Evolutionary conservation across 306 rosid genomes (phyloP).

Genomic region (Castanopsis chinensis): DNA sequence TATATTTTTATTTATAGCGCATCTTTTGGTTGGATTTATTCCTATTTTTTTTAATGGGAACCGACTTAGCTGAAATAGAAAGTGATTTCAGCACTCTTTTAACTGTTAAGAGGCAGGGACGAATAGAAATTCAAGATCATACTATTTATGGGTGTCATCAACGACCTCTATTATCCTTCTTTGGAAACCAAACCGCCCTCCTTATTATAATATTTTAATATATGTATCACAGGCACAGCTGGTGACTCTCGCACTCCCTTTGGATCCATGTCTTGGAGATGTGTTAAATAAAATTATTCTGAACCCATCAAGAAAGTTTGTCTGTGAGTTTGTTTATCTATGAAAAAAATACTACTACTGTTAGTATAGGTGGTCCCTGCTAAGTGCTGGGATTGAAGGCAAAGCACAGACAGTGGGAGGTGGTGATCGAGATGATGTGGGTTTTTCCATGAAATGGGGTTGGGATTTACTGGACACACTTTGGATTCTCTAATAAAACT

Average conservation of each 20-base stretch:
- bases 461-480: slow-evolving; percentile 18
- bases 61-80: slow-evolving; percentile 17
- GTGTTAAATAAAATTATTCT: not conserved
- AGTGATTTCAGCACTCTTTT: not conserved
- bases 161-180: slow-evolving; percentile 15
- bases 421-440: slow-evolving; percentile 38
- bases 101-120: not conserved
- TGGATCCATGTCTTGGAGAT: slow-evolving; percentile 15
- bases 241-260: not conserved
- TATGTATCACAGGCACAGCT: not conserved
- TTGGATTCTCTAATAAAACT: slow-evolving; percentile 21
- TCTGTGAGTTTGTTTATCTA: not conserved
- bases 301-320: slow-evolving; percentile 10
- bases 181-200: slow-evolving; percentile 28
- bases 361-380: not conserved
- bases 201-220: not conserved
- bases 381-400: slow-evolving; percentile 25
- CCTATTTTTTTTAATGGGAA: slow-evolving; percentile 1
- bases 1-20: not conserved
- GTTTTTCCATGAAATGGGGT: slow-evolving; percentile 31
- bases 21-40: not conserved
- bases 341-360: not conserved
- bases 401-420: slow-evolving; percentile 25
- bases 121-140: slow-evolving; percentile 4
- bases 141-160: slow-evolving; percentile 6